phyloP scores from a whole-genome alignment of 2,329 filamentous ascomycete species.

The Rutstroemia sp. region DNA sequence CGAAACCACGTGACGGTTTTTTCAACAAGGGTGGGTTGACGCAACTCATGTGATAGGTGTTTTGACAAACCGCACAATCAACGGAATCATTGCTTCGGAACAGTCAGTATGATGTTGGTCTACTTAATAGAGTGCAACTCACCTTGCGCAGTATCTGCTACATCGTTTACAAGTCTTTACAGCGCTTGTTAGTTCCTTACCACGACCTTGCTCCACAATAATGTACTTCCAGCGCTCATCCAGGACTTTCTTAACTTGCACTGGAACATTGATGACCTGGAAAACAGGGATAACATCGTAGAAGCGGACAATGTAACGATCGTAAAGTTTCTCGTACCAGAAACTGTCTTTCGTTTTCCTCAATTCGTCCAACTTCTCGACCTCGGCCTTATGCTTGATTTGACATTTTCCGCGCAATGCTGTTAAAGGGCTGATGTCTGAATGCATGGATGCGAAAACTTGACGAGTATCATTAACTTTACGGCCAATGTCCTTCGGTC shows the following conservation, averaged over 20 bases:
- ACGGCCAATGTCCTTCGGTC: constrained; percentile 89
- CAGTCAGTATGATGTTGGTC: constrained; percentile 2
- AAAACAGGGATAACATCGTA: constrained; percentile 93
- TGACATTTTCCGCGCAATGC: constrained; percentile 89
- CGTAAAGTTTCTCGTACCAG: constrained; percentile 96
- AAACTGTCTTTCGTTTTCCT: constrained; percentile 81
- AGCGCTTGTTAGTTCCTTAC: constrained; percentile 91
- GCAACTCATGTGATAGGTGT: constrained; percentile 98
- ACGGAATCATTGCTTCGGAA: constrained; percentile 77
- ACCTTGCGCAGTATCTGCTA: constrained; percentile 84
- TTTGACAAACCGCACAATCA: constrained; percentile 88
- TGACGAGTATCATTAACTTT: constrained; percentile 85
- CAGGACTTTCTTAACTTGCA: constrained; percentile 88
- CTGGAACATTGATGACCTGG: constrained; percentile 92
- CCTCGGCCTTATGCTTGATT: constrained; percentile 83
- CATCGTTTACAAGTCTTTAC: constrained; percentile 96
- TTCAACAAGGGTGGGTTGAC: constrained; percentile 87
- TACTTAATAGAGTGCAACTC: constrained; percentile 33
- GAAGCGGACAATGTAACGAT: constrained; percentile 95
- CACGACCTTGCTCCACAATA: constrained; percentile 84
- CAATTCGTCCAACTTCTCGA: constrained; percentile 73
- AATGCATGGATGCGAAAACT: constrained; percentile 97
- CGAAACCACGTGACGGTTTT: constrained; percentile 94
- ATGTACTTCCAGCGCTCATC: constrained; percentile 97
- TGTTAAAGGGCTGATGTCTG: constrained; percentile 86